Evolutionary conservation across 371 early-diverging fungal species (phyloP), one percentile per base, ranked within the genome.

Genomic region (Mucor ambiguus): DNA sequence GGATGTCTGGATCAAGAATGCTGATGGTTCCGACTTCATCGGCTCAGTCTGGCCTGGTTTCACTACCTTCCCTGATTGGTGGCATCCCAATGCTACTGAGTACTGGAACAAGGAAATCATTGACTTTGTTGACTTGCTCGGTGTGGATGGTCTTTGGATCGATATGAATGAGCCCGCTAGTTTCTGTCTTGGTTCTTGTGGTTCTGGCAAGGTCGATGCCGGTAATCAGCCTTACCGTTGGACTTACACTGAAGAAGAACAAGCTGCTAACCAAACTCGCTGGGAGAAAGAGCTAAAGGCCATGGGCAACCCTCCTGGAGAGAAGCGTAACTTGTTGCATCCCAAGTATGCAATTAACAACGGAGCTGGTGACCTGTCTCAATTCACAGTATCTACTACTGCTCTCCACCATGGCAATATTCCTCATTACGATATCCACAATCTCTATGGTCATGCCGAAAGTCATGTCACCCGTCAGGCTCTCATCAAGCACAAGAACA

Each of bases 11-110:
- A 74, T 88, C 66, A 86, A 84, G 65, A 80, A 72, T 14, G 57
- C 68, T 28, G 81, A 85, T 37, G 87, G 87, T 28, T 67, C 70
- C 63, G 57, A 77, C 63, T 67, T 60, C 12, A 46, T 80, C 3
- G 92, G 91, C 16, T 75, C 75, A 69, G 89, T 88, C 52, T 91
- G 92, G 92, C 91, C 89, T 0, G 91, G 92, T 24, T 82, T 79
- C 38, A 88, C 90, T 18, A 77, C 72, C 26, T 91, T 86, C 76
- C 84, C 89, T 26, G 92, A 91, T 72, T 90, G 82, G 78, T 72
- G 82, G 67, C 78, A 87, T 61, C 82, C 87, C 2, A 73, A 82
- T 26, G 73, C 80, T 7, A 70, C 76, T 63, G 60, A 70, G 14
- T 92, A 73, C 58, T 85, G 87, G 81, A 66, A 76, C 58, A 74